These are phyloP conservation scores for Trichoderma breve DNA, from an alignment of 2,329 filamentous ascomycete genomes.

Conservation along the genomic window DNA sequence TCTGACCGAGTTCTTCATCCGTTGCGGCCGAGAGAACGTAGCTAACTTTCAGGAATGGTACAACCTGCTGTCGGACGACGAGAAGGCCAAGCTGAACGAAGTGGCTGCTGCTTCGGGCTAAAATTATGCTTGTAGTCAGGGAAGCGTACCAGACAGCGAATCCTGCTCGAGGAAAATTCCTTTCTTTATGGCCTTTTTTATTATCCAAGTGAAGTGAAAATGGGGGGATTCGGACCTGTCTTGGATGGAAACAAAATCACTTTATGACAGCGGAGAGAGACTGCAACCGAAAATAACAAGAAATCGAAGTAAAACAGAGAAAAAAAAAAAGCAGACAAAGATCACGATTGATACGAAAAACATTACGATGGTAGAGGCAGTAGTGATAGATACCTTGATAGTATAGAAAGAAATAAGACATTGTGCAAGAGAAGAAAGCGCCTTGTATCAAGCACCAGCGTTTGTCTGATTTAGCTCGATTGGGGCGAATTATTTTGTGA, in stretches of 20 bases:
- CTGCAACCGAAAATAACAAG: background rate
- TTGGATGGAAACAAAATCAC: background rate
- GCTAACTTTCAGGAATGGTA: slow-evolving; percentile 59
- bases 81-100: slow-evolving; percentile 56
- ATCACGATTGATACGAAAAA: slow-evolving; percentile 9
- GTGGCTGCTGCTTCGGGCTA: slow-evolving; percentile 41
- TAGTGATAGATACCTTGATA: slow-evolving; percentile 17
- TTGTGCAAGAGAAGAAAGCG: background rate
- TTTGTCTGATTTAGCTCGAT: background rate
- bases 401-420: slow-evolving; percentile 7
- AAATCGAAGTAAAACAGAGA: background rate
- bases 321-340: background rate
- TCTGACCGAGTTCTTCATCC: slow-evolving; percentile 76
- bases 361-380: slow-evolving; percentile 1
- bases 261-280: background rate
- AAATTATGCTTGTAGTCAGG: slow-evolving; percentile 21
- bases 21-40: slow-evolving; percentile 54
- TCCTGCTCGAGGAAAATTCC: too few relatives aligned
- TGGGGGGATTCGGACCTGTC: background rate
- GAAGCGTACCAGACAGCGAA: background rate
- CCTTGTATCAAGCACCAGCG: background rate
- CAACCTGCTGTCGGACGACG: slow-evolving; percentile 52
- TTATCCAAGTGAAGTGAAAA: background rate
- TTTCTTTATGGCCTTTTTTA: too few relatives aligned
- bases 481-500: too few relatives aligned